Percentiles rank a stretch among this genome's conserved stretches.
Conservation (phyloP, 768 basidiomycete genomes). For the Termitomyces sp. region DNA sequence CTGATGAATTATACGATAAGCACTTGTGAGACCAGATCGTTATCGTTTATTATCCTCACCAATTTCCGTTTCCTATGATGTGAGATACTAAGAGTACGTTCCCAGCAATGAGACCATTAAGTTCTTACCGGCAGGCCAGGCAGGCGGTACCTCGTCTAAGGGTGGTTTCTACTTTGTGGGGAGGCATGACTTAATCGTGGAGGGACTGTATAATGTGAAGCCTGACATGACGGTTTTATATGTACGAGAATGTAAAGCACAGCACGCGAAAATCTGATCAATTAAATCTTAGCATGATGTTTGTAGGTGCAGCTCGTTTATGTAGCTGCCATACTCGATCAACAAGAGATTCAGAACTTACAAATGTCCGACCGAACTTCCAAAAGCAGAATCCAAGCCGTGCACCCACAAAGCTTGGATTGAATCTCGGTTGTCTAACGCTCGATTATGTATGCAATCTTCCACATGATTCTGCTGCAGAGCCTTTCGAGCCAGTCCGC, state of each 20-base stretch:
- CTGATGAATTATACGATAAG: constrained; percentile 24
- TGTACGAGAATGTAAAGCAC: no score
- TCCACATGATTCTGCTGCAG: background rate
- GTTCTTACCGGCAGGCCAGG: constrained; percentile 39
- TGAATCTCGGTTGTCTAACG: background rate
- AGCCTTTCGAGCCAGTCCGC: background rate
- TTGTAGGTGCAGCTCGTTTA: background rate
- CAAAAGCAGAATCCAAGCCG: background rate
- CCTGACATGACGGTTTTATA: constrained; percentile 5
- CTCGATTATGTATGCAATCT: background rate
- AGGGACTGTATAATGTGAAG: background rate
- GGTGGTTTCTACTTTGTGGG: constrained; percentile 17
- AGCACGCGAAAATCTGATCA: constrained; percentile 11
- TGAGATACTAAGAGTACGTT: background rate
- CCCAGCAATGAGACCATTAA: background rate
- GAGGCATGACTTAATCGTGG: constrained; percentile 11
- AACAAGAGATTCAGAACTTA: constrained; percentile 3
- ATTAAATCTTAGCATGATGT: constrained; percentile 1
- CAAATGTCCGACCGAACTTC: constrained; percentile 9
- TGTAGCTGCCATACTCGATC: background rate
- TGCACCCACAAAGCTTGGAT: background rate
- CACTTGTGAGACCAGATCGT: background rate
- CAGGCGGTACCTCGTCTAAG: constrained; percentile 42
- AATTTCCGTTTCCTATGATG: constrained; percentile 38
- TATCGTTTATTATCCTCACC: constrained; percentile 22